phyloP scores from a whole-genome alignment of 495 filamentous ascomycete species.

The Podospora comata region DNA sequence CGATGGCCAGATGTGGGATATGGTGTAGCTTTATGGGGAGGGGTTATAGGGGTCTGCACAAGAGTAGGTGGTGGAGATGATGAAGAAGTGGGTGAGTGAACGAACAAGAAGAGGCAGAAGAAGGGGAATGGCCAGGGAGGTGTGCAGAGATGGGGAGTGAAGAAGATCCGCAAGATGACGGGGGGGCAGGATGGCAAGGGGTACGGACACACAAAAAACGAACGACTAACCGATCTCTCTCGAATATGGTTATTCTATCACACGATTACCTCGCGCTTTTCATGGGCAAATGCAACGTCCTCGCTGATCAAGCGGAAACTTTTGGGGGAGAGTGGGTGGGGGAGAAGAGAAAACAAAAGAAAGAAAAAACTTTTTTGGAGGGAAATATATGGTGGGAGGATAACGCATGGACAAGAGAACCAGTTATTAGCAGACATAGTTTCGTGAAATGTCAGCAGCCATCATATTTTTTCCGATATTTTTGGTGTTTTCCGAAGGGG shows the following conservation, averaged over 20 bases:
- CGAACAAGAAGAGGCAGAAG: not conserved
- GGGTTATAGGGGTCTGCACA: not conserved
- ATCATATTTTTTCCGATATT: not conserved
- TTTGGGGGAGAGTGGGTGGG: not conserved
- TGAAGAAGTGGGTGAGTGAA: not conserved
- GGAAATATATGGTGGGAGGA: not conserved
- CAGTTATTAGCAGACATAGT: not conserved
- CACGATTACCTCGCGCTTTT: not conserved
- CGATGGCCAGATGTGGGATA: not conserved
- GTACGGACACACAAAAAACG: not conserved
- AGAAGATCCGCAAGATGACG: not conserved
- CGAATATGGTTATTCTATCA: not conserved
- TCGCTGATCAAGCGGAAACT: not conserved
- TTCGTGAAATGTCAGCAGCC: not conserved
- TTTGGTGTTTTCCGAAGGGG: not conserved
- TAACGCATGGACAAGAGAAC: not conserved
- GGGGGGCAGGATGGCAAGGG: not conserved
- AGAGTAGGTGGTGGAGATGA: not conserved
- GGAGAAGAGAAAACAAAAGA: not conserved
- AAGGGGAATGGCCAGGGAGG: not conserved
- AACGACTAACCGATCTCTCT: not conserved
- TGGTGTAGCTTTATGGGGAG: not conserved
- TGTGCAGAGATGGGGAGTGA: not conserved
- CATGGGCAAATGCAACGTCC: not conserved
- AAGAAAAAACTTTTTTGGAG: not conserved